Base-by-base conservation (phyloP, 2,329 filamentous ascomycete species). In the Claviceps humidiphila region DNA sequence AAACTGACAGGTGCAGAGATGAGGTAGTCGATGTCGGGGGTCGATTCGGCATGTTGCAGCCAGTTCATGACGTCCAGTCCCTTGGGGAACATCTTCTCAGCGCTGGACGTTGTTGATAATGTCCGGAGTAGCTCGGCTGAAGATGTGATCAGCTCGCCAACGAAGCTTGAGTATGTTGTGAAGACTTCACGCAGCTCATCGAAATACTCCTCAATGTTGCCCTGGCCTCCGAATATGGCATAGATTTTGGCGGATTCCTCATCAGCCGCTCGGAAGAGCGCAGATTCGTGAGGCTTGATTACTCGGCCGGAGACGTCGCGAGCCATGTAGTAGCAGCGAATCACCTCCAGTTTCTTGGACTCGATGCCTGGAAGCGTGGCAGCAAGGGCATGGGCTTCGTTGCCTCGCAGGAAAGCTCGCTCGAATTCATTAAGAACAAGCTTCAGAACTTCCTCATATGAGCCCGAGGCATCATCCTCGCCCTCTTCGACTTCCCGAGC, bases 131-230 rank as follows among this genome's bases (percentile, higher is more conserved):
- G 82, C 63, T 94, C 85, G 14, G 93, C 90, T 7, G 89, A 84
- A 24, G 82, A 79, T 30, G 78, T 77, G 63, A 98, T 79, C 58
- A 97, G 82, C 58, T 94, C 89, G 59, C 88, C 85, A 5, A 96
- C 82, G 59, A 98, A 94, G 30, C 86, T 86, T 13, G 87, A 85
- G 71, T 98, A 98, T 54, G 90, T 95, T 61, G 77, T 82, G 74
- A 91, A 91, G 54, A 97, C 80, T 67, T 95, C 86, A 53, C 93
- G 84, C 56, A 98, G 80, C 74, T 98, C 93, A 60, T 98, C 91
- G 63, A 98, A 98, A 72, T 98, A 98, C 72, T 98, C 94, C 71
- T 98, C 91, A 58, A 98, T 97, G 70, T 98, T 98, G 61, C 93
- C 93, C 68, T 98, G 93, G 6, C 93, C 93, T 55, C 93, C 93